Evolutionary conservation across 257 asterid genomes (phyloP), one percentile per base, ranked within the genome.

Genomic region (Henckelia pumila): DNA sequence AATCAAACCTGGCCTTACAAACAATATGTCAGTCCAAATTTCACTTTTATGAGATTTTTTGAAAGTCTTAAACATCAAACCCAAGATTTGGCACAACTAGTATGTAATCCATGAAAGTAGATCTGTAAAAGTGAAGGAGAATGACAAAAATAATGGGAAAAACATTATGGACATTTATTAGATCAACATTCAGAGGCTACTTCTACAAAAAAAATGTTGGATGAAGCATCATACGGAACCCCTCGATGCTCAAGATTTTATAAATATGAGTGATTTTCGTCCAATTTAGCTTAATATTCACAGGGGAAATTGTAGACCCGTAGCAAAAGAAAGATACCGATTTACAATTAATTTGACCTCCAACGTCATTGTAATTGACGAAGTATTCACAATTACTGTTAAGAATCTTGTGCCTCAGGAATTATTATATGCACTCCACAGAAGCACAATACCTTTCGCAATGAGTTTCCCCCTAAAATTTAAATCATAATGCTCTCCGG

Each of bases 1-100:
- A 93, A 49, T 76, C 94, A 81, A 93, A 93, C 69, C 96, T 93
- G 88, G 59, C 35, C 61, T 75, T 29, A 59, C 25, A 44, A 70
- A 59, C 32, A 53, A 50, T 49, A 57, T 55, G 63, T 62, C 62
- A 69, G 13, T 56, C 67, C 64, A 28, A 66, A 17, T 28, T 57
- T 25, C 26, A 66, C 56, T 50, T 14, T 26, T 4, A 52, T 57
- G 68, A 64, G 55, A 21, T 47, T 68, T 20, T 63, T 11, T 6
- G 24, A 23, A 40, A 17, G 32, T 55, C 23, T 63, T 22, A 56
- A 26, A 56, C 57, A 64, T 53, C 9, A 13, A 35, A 62, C 62
- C 53, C 29, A 61, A 17, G 70, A 44, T 7, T 3, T 25, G 23
- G 33, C 56, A 59, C 56, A 40, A 32, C 8, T 20, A 50, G 47